Evolutionary conservation across 805 yeast species (phyloP).

Genomic region (Blastobotrys americana): DNA sequence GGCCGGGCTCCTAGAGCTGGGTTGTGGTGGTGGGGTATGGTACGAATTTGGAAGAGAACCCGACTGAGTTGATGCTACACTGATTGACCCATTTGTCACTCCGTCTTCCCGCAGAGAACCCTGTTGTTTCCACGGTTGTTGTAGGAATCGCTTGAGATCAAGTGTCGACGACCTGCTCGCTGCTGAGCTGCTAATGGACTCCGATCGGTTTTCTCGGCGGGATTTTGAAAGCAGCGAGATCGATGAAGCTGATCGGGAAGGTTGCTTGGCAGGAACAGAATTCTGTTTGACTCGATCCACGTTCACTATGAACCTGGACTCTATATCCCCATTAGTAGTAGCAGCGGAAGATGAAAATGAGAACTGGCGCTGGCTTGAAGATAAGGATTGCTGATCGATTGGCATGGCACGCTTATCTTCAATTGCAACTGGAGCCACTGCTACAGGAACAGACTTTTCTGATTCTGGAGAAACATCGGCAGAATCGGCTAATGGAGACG

Average conservation of each 20-base stretch:
- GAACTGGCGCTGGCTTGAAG: neutral
- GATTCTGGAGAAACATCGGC: neutral
- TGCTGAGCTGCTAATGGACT: conserved; percentile 24
- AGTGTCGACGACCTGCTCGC: conserved; percentile 22
- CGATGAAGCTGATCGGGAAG: conserved; percentile 25
- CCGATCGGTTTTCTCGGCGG: conserved; percentile 30
- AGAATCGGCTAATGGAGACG: neutral
- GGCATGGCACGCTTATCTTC: neutral
- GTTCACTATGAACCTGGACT: conserved; percentile 78
- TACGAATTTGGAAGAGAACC: conserved; percentile 2
- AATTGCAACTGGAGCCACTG: neutral
- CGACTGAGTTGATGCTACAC: conserved; percentile 5
- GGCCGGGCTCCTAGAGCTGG: neutral
- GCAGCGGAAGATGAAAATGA: neutral
- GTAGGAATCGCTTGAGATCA: conserved; percentile 42
- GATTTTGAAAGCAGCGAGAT: conserved; percentile 32
- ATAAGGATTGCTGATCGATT: neutral
- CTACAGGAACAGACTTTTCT: neutral
- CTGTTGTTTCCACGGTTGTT: conserved; percentile 33
- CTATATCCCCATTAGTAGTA: conserved; percentile 43
- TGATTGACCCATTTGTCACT: neutral
- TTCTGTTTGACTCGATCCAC: conserved; percentile 51
- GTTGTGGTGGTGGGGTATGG: conserved; percentile 1
- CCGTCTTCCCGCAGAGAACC: conserved; percentile 2
- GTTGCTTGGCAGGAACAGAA: conserved; percentile 17